Conservation (phyloP, 1,139 yeast genomes). For the Arxiozyma bovina region DNA sequence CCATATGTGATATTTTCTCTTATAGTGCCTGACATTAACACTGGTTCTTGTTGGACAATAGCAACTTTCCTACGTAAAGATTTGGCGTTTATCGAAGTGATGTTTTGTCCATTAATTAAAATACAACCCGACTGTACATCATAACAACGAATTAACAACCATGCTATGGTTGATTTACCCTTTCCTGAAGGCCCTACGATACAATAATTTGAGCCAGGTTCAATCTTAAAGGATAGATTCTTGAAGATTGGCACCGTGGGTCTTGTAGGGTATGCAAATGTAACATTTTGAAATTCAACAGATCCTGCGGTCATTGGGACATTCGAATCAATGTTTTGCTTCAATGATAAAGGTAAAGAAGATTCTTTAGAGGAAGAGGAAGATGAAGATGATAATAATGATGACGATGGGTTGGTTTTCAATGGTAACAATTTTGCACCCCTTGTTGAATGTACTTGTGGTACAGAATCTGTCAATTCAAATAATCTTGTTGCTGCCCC, state of each 20-base stretch:
- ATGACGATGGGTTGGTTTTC: background rate
- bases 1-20: conserved; percentile 84
- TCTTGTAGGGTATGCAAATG: conserved; percentile 81
- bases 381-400: too few species aligned
- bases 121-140: conserved; percentile 65
- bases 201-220: conserved; percentile 81
- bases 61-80: conserved; percentile 67
- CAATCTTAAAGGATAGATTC: conserved; percentile 55
- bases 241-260: conserved; percentile 63
- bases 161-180: conserved; percentile 87
- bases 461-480: conserved; percentile 72
- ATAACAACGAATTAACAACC: conserved; percentile 69
- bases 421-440: conserved; percentile 40
- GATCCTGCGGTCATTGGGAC: conserved; percentile 11
- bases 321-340: conserved; percentile 8
- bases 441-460: conserved; percentile 52
- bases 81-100: conserved; percentile 61
- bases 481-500: conserved; percentile 93
- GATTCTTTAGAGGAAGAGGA: background rate
- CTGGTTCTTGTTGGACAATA: conserved; percentile 90
- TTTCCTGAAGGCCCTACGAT: conserved; percentile 95
- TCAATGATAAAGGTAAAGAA: background rate
- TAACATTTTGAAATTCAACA: conserved; percentile 57
- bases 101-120: conserved; percentile 59
- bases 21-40: conserved; percentile 82